Evolutionary conservation across 192 early-diverging fungal species (phyloP).

Genomic region (Radiomyces spectabilis): DNA sequence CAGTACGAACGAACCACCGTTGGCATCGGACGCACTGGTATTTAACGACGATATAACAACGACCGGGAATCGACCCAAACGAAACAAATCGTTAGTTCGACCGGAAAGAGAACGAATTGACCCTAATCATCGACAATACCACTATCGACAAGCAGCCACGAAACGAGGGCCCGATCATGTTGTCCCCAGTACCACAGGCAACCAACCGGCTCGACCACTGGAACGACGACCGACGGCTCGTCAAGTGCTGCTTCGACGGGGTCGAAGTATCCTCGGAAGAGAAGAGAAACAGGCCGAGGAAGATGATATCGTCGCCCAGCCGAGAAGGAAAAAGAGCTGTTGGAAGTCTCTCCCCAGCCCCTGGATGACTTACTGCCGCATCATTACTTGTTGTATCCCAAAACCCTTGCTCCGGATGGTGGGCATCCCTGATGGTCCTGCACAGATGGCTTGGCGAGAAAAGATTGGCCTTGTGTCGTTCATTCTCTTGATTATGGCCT

Average conservation of each 20-base stretch:
- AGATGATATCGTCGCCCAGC: not conserved
- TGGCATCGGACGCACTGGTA: constrained; percentile 2
- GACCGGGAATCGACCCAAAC: constrained; percentile 16
- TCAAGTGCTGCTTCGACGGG: constrained; percentile 28
- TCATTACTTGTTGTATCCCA: constrained; percentile 37
- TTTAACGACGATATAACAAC: no score
- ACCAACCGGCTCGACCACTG: not conserved
- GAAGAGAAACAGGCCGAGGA: constrained; percentile 21
- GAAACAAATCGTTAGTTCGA: constrained; percentile 62
- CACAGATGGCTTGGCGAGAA: constrained; percentile 84
- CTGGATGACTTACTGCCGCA: constrained; percentile 37
- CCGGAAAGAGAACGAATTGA: constrained; percentile 55
- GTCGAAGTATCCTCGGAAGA: constrained; percentile 31
- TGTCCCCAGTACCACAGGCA: constrained; percentile 15
- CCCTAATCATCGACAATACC: constrained; percentile 37
- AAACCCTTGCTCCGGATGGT: constrained; percentile 22
- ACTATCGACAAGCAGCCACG: constrained; percentile 31
- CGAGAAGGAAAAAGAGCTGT: not conserved
- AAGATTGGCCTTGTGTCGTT: constrained; percentile 84
- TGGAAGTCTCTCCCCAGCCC: constrained; percentile 19
- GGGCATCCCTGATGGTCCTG: constrained; percentile 50
- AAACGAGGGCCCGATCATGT: constrained; percentile 16
- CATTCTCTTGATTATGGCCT: constrained; percentile 62
- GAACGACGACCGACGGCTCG: constrained; percentile 2
- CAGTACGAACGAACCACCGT: not conserved